A percentile compares a stretch with the other conserved stretches of the same genome.
Evolutionary conservation across 192 early-diverging fungal species (phyloP).

Genomic region (Oehlia diaphana): DNA sequence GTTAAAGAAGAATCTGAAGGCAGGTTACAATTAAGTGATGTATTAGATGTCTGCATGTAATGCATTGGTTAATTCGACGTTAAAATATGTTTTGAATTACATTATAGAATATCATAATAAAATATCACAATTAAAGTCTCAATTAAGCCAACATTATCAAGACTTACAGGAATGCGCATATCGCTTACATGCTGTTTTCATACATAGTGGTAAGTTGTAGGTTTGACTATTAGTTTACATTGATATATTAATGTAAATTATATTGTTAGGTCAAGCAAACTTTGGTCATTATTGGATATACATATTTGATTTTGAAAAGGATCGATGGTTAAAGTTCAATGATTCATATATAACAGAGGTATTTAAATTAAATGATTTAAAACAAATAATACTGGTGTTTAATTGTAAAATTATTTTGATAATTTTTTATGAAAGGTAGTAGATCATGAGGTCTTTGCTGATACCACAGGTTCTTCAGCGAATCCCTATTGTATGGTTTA

Average conservation of each 20-base stretch:
- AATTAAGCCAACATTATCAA: conserved; percentile 38
- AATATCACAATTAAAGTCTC: not conserved
- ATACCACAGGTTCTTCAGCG: conserved; percentile 52
- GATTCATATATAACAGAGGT: conserved; percentile 67
- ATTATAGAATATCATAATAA: not conserved
- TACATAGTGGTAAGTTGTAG: conserved; percentile 57
- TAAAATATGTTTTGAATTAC: too few relatives aligned
- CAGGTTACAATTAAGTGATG: not conserved
- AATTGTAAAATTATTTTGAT: not conserved
- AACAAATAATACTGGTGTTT: not conserved
- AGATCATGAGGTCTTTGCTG: conserved; percentile 56
- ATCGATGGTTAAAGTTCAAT: conserved; percentile 75
- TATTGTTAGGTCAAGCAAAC: conserved; percentile 46
- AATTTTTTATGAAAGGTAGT: conserved; percentile 37
- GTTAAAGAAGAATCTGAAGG: not conserved
- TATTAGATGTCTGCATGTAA: too few relatives aligned
- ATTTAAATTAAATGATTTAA: conserved; percentile 10
- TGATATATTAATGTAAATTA: not conserved
- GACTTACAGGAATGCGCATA: conserved; percentile 50
- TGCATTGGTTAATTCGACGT: not conserved
- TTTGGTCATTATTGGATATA: conserved; percentile 86
- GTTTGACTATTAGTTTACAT: not conserved
- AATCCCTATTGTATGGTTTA: conserved; percentile 79
- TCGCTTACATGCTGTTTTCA: conserved; percentile 74
- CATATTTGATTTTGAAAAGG: conserved; percentile 54